Base-by-base conservation (phyloP, 345 rosid genomes). In the Brassica nigra region DNA sequence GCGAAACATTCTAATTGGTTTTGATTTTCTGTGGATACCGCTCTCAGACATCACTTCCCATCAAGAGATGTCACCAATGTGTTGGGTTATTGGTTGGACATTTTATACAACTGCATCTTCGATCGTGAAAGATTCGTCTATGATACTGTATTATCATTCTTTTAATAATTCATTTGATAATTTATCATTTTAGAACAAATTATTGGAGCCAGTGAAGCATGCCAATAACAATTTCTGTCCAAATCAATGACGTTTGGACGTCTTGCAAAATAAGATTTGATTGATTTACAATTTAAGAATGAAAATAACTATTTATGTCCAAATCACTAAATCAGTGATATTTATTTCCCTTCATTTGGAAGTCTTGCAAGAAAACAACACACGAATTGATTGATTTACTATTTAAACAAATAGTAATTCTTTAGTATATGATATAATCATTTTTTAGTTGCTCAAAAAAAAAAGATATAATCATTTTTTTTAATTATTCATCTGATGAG, bases 61-160 rank as follows among this genome's bases (percentile, higher is more conserved):
- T 66, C 15, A 79, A 73, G 33, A 73, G 74, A 44, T 59, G 78
- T 73, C 73, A 79, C 82, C 64, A 44, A 67, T 68, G 12, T 59
- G 70, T 73, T 73, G 65, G 8, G 31, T 73, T 67, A 71, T 71
- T 72, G 81, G 77, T 57, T 66, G 66, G 63, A 79, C 52, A 44
- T 20, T 66, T 73, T 79, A 2, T 47, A 27, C 27, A 67, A 58
- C 44, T 23, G 6, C 49, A 29, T 58, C 37, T 65, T 64, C 61
- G 55, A 55, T 57, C 18, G 54, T 42, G 29, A 66, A 78, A 72
- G 14, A 71, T 65, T 71, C 73, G 27, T 55, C 33, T 4, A 2
- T 20, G 23, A 66, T 66, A 8, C 8, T 44, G 20, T 64, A 49
- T 11, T 58, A n/a, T 39, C 65, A 61, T 28, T 28, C 14, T 59